These are phyloP conservation scores for Diaporthe sp. DNA, from an alignment of 2,329 filamentous ascomycete genomes.

Conservation along the genomic window DNA sequence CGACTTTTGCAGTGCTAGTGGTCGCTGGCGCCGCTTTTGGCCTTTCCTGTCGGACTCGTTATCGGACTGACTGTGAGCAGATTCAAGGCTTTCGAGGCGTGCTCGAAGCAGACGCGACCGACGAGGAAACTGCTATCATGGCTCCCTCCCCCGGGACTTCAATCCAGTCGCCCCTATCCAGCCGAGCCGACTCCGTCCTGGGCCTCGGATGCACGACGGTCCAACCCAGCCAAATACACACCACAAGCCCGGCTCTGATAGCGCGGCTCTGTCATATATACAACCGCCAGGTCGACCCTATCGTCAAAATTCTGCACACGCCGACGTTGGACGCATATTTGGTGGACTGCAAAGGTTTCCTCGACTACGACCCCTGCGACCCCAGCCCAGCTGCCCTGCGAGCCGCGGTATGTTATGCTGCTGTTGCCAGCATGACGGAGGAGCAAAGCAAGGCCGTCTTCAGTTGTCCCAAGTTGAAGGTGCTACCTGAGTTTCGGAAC, in stretches of 20 bases:
- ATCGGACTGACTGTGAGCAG: neutral
- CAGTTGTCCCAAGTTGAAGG: conserved; percentile 34
- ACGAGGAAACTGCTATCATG: neutral
- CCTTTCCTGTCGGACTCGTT: neutral
- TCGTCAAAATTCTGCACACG: conserved; percentile 46
- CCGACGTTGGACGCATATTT: conserved; percentile 44
- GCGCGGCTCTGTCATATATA: conserved; percentile 43
- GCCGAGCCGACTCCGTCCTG: neutral
- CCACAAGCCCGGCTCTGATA: neutral
- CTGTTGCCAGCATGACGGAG: conserved; percentile 46
- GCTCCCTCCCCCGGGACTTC: neutral
- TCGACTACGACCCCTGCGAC: conserved; percentile 45
- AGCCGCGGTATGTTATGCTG: conserved; percentile 45
- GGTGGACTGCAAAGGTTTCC: conserved; percentile 43
- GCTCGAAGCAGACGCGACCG: neutral
- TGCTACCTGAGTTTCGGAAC: conserved; percentile 39
- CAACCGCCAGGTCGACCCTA: conserved; percentile 45
- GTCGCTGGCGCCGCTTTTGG: neutral
- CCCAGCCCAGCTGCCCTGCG: conserved; percentile 40
- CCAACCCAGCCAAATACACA: neutral
- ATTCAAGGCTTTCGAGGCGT: neutral
- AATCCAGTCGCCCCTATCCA: neutral
- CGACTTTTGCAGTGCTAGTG: neutral
- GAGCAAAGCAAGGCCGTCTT: conserved; percentile 43
- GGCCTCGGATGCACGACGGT: neutral